Evolutionary conservation across 2,329 filamentous ascomycete genomes (phyloP), one percentile per base, ranked within the genome.

Genomic region (Arthrobotrys sphaeroides): DNA sequence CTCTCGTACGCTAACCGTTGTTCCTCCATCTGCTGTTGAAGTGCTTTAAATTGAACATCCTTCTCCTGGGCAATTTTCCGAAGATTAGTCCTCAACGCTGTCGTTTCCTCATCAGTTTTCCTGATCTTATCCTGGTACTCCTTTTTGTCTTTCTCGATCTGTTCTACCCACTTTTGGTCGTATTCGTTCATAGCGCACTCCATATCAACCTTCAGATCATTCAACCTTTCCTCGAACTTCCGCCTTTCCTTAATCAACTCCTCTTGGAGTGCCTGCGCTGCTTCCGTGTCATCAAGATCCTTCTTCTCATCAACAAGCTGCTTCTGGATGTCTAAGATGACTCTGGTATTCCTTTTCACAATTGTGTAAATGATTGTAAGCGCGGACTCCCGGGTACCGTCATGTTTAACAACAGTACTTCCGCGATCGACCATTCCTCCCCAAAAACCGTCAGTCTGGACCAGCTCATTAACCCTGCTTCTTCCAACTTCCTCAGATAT

Each of bases 271-370:
- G 36, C 47, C 5, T 67, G 62, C 12, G 45, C 62, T 2, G 47
- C 62, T 4, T 51, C 47, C 2, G 62, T 67, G 20, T 53, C 43
- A 28, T 67, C 47, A n/a, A 51, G 47, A 13, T 51, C 31, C 45
- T 42, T 38, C 28, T 55, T 40, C n/a, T 67, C 9, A 40, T 67
- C 62, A 16, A 67, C 33, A 12, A 67, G 47, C 18, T 67, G 45
- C 20, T n/a, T 67, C 18, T 67, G 62, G 28, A 67, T 67, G 24
- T 40, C 62, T 26, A 67, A 18, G n/a, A 43, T 24, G 16, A 67
- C 43, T 16, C 13, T 53, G 3, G 24, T 16, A 24, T 16, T 16
- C 18, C 53, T 20, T 12, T 59, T 24, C 2, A 51, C 38, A 7
- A 51, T 20, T 13, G 24, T 28, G 31, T 5, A 22, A 12, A 51